Conservation (phyloP, 768 basidiomycete species). For the Mycena olivaceomarginata region DNA sequence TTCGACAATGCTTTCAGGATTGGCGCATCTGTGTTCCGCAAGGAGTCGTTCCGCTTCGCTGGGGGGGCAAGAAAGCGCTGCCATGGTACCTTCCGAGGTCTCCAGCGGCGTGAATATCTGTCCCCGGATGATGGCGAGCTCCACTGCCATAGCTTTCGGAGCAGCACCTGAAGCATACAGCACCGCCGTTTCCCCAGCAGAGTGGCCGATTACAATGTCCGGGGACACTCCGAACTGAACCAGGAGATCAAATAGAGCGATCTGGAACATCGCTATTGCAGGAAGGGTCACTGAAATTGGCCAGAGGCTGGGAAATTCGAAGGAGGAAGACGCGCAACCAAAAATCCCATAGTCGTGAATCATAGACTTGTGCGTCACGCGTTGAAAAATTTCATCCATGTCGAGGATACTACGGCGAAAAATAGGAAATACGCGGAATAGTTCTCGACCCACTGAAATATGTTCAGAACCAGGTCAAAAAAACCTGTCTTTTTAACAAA, state of each 20-base stretch:
- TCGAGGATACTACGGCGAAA: constrained; percentile 62
- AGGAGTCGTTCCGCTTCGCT: constrained; percentile 53
- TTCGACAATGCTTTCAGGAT: constrained; percentile 50
- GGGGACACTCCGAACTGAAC: constrained; percentile 53
- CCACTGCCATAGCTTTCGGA: constrained; percentile 61
- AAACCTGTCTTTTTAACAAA: background rate
- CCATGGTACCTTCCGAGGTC: constrained; percentile 63
- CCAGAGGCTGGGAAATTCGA: constrained; percentile 50
- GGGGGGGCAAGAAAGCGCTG: constrained; percentile 60
- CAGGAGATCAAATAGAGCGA: constrained; percentile 66
- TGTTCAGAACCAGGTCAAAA: background rate
- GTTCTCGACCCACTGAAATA: constrained; percentile 59
- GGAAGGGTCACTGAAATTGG: constrained; percentile 62
- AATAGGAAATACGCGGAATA: constrained; percentile 56
- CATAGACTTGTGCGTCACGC: constrained; percentile 57
- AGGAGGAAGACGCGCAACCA: constrained; percentile 6
- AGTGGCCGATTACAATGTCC: constrained; percentile 57
- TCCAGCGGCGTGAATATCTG: constrained; percentile 58
- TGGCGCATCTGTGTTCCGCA: constrained; percentile 14
- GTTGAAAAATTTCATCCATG: constrained; percentile 58
- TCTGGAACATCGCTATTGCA: constrained; percentile 65
- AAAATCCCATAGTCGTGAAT: constrained; percentile 62
- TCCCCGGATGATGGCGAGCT: constrained; percentile 65
- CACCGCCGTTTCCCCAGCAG: constrained; percentile 68
- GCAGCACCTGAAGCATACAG: constrained; percentile 66